Conservation (phyloP, 2,329 filamentous ascomycete genomes). For the Trichoderma aggressivum region DNA sequence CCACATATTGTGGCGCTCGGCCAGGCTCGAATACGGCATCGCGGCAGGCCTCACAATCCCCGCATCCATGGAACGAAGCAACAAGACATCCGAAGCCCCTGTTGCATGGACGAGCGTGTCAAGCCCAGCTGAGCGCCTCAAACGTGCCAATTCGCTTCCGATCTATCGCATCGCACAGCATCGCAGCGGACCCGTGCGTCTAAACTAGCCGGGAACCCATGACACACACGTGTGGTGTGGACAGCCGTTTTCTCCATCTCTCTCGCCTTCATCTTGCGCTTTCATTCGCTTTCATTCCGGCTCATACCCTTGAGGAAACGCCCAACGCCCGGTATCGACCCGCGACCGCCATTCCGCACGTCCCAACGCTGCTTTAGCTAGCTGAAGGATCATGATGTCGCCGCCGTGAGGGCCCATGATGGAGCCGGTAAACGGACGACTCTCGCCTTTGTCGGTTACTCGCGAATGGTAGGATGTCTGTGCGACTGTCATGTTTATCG, state of each 20-base stretch:
- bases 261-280: not conserved
- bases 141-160: not conserved
- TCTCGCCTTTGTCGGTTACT: constrained; percentile 29
- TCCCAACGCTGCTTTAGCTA: constrained; percentile 30
- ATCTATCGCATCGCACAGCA: constrained; percentile 7
- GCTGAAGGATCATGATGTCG: constrained; percentile 27
- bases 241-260: not conserved
- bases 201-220: not conserved
- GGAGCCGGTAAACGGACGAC: constrained; percentile 31
- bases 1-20: constrained; percentile 3
- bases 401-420: constrained; percentile 29
- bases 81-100: constrained; percentile 18
- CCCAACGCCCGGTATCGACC: constrained; percentile 29
- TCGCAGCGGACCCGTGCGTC: not conserved
- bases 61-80: constrained; percentile 1
- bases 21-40: not conserved
- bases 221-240: constrained; percentile 2
- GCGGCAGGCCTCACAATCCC: constrained; percentile 8
- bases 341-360: constrained; percentile 28
- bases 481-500: constrained; percentile 4
- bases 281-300: not conserved
- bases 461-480: constrained; percentile 30
- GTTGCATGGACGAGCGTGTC: not conserved
- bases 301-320: constrained; percentile 27
- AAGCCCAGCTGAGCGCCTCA: constrained; percentile 15